These are phyloP conservation scores for Umbilicaria muhlenbergii DNA, from an alignment of 495 filamentous ascomycete species.

Conservation along the genomic window DNA sequence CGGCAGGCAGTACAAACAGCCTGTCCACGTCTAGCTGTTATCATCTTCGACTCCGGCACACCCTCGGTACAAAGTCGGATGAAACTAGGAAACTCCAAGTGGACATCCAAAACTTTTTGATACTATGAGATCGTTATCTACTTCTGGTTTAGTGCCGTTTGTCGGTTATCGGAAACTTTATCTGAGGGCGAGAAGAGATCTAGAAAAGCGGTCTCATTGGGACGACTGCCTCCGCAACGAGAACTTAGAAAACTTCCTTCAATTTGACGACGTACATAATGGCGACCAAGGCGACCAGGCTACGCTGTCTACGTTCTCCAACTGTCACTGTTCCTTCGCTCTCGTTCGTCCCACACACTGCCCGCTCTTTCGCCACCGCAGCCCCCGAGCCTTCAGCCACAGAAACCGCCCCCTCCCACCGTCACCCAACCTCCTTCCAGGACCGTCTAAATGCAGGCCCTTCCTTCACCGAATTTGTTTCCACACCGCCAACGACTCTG, in stretches of 20 bases:
- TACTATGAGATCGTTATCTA: too few relatives aligned
- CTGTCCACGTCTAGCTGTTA: too few relatives aligned
- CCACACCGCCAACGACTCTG: constrained; percentile 21
- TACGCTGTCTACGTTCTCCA: constrained; percentile 16
- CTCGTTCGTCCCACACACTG: constrained; percentile 2
- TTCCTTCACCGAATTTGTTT: constrained; percentile 63
- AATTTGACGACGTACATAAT: constrained; percentile 7
- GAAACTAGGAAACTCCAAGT: too few relatives aligned
- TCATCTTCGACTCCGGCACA: too few relatives aligned
- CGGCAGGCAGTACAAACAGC: too few relatives aligned
- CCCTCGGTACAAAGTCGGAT: too few relatives aligned
- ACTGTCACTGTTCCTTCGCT: constrained; percentile 9
- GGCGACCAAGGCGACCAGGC: constrained; percentile 16
- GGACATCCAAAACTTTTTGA: too few relatives aligned
- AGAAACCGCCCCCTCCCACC: constrained; percentile 14
- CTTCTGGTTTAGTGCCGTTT: too few relatives aligned
- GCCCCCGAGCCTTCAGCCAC: constrained; percentile 9
- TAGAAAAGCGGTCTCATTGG: not conserved
- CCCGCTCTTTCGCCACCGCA: constrained; percentile 28
- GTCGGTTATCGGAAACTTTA: too few relatives aligned
- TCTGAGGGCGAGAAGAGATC: too few relatives aligned
- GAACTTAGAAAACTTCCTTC: not conserved
- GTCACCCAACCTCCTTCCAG: constrained; percentile 57
- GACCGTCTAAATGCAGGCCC: constrained; percentile 70
- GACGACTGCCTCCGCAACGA: not conserved